phyloP scores from a whole-genome alignment of 2,329 filamentous ascomycete species.

The Sclerotinia subarctica region DNA sequence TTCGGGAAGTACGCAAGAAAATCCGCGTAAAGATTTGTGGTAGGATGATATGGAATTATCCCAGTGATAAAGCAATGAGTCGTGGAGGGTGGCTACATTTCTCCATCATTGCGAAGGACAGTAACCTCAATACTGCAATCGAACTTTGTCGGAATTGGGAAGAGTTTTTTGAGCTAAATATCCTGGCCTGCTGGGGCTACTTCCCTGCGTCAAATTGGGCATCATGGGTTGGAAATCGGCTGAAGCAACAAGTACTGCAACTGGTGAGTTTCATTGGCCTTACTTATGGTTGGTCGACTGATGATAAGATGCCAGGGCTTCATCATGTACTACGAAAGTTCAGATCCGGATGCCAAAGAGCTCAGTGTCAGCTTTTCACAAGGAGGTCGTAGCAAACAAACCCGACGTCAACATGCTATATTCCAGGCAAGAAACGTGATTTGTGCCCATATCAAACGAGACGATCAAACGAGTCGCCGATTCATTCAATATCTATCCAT shows the following conservation, averaged over 20 bases:
- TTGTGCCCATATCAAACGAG: conserved; percentile 44
- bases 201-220: conserved; percentile 48
- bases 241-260: conserved; percentile 43
- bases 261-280: conserved; percentile 30
- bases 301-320: conserved; percentile 27
- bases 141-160: conserved; percentile 50
- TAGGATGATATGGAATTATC: conserved; percentile 50
- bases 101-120: conserved; percentile 49
- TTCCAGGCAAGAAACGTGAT: conserved; percentile 43
- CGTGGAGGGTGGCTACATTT: conserved; percentile 51
- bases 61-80: conserved; percentile 46
- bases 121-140: conserved; percentile 44
- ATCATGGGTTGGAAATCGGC: conserved; percentile 42
- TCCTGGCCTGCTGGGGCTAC: conserved; percentile 45
- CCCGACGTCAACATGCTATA: conserved; percentile 39
- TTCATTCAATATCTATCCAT: conserved; percentile 45
- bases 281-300: neutral
- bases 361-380: conserved; percentile 38
- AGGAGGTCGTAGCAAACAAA: conserved; percentile 37
- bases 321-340: conserved; percentile 28
- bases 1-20: conserved; percentile 41
- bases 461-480: conserved; percentile 43
- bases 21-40: conserved; percentile 46
- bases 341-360: conserved; percentile 35
- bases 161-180: conserved; percentile 49